A percentile compares a stretch with the other conserved stretches of the same genome.
These are phyloP conservation scores for Besnoitia besnoiti DNA, from an alignment of 169 alveolate species.

Conservation along the genomic window DNA sequence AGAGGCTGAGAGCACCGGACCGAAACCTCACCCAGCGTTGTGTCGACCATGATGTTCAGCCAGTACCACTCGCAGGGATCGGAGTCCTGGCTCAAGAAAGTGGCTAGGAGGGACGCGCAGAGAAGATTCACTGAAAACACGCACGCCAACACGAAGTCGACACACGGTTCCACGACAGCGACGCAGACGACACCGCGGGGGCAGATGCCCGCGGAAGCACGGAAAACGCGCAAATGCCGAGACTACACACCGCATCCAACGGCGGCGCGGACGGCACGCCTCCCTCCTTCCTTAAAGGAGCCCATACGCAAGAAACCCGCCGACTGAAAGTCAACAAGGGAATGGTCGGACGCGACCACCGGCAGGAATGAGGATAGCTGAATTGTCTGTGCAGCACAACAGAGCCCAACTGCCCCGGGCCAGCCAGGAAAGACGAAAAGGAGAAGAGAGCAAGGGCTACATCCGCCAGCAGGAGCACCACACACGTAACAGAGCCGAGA, in stretches of 20 bases:
- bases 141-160: neutral
- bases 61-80: constrained; percentile 67
- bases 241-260: no score
- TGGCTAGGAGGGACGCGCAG: constrained; percentile 33
- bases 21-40: constrained; percentile 24
- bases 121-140: constrained; percentile 33
- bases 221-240: no score
- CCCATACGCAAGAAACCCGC: no score
- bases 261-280: neutral
- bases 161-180: neutral
- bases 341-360: no score
- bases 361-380: no score
- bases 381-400: no score
- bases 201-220: neutral
- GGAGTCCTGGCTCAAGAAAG: neutral
- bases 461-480: no score
- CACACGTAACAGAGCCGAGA: neutral
- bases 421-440: neutral
- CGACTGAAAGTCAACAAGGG: no score
- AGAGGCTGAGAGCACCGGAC: neutral
- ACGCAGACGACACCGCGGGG: neutral
- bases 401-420: no score
- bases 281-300: no score
- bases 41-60: constrained; percentile 63
- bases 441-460: no score